Base-by-base conservation (phyloP, 768 basidiomycete species). In the Chalciporus pseudorubinellus region DNA sequence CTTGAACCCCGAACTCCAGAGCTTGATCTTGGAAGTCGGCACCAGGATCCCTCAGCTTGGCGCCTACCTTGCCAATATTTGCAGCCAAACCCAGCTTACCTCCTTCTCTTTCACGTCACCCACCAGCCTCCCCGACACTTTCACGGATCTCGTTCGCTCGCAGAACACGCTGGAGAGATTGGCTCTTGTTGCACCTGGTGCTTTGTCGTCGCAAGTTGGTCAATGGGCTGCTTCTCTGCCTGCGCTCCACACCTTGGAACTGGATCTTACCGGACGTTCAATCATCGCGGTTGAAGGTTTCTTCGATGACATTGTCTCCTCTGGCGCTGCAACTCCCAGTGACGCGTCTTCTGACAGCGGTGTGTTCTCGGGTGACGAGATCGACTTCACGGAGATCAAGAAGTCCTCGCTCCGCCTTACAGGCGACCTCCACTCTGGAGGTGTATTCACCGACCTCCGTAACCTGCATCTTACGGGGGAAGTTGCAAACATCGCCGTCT, bases 271-370 rank as follows among this genome's bases (percentile, higher is more conserved):
- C 0, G 85, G 83, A 49, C 74, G 85, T 50, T 80, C 84, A 4
- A 69, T 78, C 48, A 81, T 81, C 26, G 83, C 84, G 0, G 83
- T 89, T n/a, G 86, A 89, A 69, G 84, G 85, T 18, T 91, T 91
- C 68, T 91, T 91, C 65, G 83, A 84, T 63, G 82, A 87, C 47
- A 72, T 89, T 56, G 71, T 73, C 55, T 75, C 78, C 38, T 88
- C 87, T 1, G 89, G 88, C n/a, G 74, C 75, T 53, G 80, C 80
- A 24, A 86, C 87, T 12, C 89, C 88, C 6, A 81, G 76, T 55
- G 87, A 86, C 11, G 76, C 81, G 13, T 83, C 85, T 46, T 84
- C 78, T 38, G 88, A 90, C 67, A 88, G 85, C 59, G 86, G 87
- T 38, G 80, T 89, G 53, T 89, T 87, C 72, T 88, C 87, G 47